phyloP scores from a whole-genome alignment of 1,139 yeast species.

The Candida sp. region DNA sequence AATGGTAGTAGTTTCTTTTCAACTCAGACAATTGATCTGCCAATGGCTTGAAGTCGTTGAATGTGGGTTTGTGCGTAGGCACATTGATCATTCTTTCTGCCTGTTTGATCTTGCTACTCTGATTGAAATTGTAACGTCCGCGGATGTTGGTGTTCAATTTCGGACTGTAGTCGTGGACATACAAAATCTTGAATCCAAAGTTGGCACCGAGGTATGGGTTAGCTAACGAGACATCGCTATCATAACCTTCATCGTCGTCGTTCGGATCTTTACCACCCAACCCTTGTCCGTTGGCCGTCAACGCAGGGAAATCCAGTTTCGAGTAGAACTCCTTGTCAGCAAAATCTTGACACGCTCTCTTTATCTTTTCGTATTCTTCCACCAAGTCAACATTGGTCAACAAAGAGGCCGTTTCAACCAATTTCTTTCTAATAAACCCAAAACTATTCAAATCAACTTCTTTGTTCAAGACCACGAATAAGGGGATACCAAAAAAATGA shows the following conservation, averaged over 20 bases:
- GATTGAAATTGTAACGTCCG: slow-evolving; percentile 9
- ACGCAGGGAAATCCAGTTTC: slow-evolving; percentile 40
- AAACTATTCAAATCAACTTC: slow-evolving; percentile 52
- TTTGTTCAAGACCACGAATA: slow-evolving; percentile 61
- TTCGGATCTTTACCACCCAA: slow-evolving; percentile 9
- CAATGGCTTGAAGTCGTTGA: slow-evolving; percentile 29
- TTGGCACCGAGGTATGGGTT: slow-evolving; percentile 55
- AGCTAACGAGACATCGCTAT: slow-evolving; percentile 55
- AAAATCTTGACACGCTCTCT: slow-evolving; percentile 12
- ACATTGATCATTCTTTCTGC: slow-evolving; percentile 21
- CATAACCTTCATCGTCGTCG: slow-evolving; percentile 33
- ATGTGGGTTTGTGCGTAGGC: slow-evolving; percentile 36
- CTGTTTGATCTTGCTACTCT: slow-evolving; percentile 5
- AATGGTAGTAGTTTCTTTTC: slow-evolving; percentile 37
- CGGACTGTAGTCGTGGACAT: slow-evolving; percentile 20
- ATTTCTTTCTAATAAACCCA: slow-evolving; percentile 57
- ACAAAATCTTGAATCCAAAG: slow-evolving; percentile 54
- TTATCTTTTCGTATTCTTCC: slow-evolving; percentile 25
- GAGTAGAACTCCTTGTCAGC: slow-evolving; percentile 25
- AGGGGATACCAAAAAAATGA: slow-evolving; percentile 70
- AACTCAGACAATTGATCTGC: slow-evolving; percentile 30
- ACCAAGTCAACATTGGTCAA: slow-evolving; percentile 29
- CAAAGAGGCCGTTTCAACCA: slow-evolving; percentile 42
- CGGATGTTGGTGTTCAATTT: slow-evolving; percentile 12
- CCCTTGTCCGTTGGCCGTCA: slow-evolving; percentile 2